phyloP scores from a whole-genome alignment of 2,329 filamentous ascomycete species.

The Neonectria faginata region DNA sequence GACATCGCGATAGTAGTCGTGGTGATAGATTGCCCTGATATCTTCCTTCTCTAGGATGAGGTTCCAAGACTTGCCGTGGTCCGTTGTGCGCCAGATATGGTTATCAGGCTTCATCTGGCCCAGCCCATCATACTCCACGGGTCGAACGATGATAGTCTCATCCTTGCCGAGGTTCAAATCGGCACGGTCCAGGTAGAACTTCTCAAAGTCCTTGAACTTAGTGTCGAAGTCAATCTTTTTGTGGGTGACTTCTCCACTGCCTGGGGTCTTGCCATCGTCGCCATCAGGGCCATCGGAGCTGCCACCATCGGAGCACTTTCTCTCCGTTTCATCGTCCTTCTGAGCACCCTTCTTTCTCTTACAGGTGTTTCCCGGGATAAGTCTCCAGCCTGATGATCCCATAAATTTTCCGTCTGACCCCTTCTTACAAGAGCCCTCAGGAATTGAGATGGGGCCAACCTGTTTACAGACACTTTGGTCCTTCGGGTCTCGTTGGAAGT shows the following conservation, averaged over 20 bases:
- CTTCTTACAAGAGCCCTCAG: constrained; percentile 78
- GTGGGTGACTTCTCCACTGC: constrained; percentile 73
- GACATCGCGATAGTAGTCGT: constrained; percentile 83
- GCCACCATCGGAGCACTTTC: constrained; percentile 76
- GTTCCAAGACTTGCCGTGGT: constrained; percentile 92
- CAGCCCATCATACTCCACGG: constrained; percentile 51
- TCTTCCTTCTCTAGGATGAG: constrained; percentile 75
- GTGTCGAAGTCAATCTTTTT: constrained; percentile 73
- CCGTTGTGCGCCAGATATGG: constrained; percentile 77
- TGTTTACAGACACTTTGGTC: constrained; percentile 77
- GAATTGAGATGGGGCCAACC: constrained; percentile 70
- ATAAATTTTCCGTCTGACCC: constrained; percentile 77
- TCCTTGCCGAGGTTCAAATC: constrained; percentile 72
- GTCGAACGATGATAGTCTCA: constrained; percentile 75
- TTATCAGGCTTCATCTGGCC: constrained; percentile 57
- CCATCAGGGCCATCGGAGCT: constrained; percentile 41
- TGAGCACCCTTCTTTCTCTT: constrained; percentile 69
- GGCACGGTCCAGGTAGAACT: constrained; percentile 83
- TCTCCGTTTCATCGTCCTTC: constrained; percentile 79
- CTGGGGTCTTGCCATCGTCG: constrained; percentile 50
- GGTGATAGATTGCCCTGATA: constrained; percentile 78
- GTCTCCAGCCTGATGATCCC: constrained; percentile 89
- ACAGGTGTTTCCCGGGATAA: constrained; percentile 88
- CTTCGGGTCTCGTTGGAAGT: constrained; percentile 76
- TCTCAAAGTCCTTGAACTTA: constrained; percentile 62